Base-by-base conservation (phyloP, 495 filamentous ascomycete species). In the Cladorrhinum samala region DNA sequence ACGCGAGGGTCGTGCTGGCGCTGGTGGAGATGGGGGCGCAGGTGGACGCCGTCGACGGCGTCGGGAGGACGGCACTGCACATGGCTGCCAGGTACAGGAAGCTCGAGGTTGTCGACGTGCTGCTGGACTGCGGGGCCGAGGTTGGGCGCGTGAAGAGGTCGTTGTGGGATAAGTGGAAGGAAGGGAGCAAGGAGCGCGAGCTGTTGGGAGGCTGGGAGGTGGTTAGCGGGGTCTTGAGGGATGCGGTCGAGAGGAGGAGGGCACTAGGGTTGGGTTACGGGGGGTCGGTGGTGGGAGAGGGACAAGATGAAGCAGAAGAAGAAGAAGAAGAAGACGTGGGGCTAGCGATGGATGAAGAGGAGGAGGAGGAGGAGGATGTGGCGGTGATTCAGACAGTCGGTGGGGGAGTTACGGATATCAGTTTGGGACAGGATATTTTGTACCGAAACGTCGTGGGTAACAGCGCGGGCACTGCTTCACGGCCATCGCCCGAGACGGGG, bases 11-110 rank as follows among this genome's bases (percentile, higher is more conserved):
- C 4, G 45, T 47, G 9, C 9, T 20, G 45, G n/a, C 27, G 5
- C 2, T 24, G 24, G 17, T 47, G 9, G n/a, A 19, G 45, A n/a
- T 40, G 3, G 47, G 54, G 6, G 54, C 40, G 16, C 40, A 47
- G 1, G 20, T 54, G 7, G 45, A 54, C 19, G 45, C 43, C 13
- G 18, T 48, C 8, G 54, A 56, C 21, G 19, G 21, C 9, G 9
- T 37, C 18, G 33, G 48, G 16, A 33, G 54, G 19, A 50, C 54
- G 25, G 39, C 54, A 6, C 30, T 56, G 27, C 48, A 51, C 40
- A 51, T 56, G 54, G 54, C 47, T 1, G 47, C 39, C 2, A 23
- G 54, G 47, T 56, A 27, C 37, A 47, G 21, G 9, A 24, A 33
- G 9, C 11, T 14, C 13, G 24, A 47, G 9, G 9, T 23, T 0